phyloP scores from a whole-genome alignment of 257 asterid genomes.

The Salvia rosmarinus region DNA sequence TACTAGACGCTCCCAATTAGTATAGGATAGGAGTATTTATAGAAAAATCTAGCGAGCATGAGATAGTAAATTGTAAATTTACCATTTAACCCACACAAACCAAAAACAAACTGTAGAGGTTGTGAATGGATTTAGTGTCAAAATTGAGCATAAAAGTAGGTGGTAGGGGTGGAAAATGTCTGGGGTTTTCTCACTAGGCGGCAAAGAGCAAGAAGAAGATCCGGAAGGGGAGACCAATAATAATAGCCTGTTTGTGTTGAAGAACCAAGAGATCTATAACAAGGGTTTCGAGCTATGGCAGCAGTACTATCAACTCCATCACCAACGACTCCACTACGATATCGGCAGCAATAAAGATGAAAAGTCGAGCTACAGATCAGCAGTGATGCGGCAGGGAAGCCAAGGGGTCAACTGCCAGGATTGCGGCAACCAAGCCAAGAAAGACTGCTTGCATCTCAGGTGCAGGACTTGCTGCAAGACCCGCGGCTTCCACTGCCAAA shows the following conservation, averaged over 20 bases:
- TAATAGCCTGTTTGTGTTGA: constrained; percentile 49
- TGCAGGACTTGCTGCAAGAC: constrained; percentile 70
- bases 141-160: constrained; percentile 45
- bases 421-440: constrained; percentile 74
- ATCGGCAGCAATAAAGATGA: neutral
- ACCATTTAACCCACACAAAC: constrained; percentile 28
- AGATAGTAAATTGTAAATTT: constrained; percentile 27
- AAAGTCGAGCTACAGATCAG: neutral
- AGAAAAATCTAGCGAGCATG: too few species aligned
- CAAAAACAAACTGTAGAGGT: too few species aligned
- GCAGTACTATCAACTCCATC: constrained; percentile 65
- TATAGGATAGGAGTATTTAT: too few species aligned
- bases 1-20: too few species aligned
- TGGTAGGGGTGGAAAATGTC: constrained; percentile 59
- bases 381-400: constrained; percentile 36
- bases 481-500: constrained; percentile 57
- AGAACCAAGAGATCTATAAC: constrained; percentile 69
- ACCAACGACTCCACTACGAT: constrained; percentile 38
- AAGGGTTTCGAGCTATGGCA: constrained; percentile 96
- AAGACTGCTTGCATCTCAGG: constrained; percentile 58
- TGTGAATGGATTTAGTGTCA: constrained; percentile 54
- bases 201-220: constrained; percentile 36
- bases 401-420: constrained; percentile 59
- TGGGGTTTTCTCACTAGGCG: constrained; percentile 73
- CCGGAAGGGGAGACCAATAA: constrained; percentile 35